phyloP scores from a whole-genome alignment of 305 asterid species.

The Fraxinus xanthoxyloides region DNA sequence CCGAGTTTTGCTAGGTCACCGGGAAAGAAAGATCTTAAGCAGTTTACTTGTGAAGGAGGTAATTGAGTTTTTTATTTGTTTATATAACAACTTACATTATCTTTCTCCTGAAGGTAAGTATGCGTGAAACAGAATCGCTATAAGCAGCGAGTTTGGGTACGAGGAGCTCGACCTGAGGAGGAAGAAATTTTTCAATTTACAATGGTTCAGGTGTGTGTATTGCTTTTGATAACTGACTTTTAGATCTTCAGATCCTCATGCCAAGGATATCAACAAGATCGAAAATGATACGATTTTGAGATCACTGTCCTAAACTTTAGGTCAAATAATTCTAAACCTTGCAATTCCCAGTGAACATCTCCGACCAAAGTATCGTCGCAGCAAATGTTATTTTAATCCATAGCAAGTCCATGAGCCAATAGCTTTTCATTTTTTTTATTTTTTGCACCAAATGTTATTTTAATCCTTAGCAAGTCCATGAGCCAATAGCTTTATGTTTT shows the following conservation, averaged over 20 bases:
- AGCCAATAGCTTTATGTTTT: neutral
- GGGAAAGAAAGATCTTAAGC: constrained; percentile 81
- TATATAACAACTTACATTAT: constrained; percentile 2
- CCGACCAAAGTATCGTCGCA: neutral
- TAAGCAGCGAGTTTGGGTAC: constrained; percentile 82
- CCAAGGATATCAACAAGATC: neutral
- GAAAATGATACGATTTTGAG: neutral
- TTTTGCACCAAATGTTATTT: neutral
- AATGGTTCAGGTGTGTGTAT: constrained; percentile 68
- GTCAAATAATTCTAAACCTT: neutral
- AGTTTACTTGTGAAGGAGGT: constrained; percentile 82
- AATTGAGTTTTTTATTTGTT: constrained; percentile 19
- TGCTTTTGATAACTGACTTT: neutral
- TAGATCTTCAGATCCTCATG: constrained; percentile 12
- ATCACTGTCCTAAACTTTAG: neutral
- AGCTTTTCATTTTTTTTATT: too few relatives aligned
- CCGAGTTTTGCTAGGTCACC: constrained; percentile 80
- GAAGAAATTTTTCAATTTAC: constrained; percentile 83
- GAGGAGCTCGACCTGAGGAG: constrained; percentile 91
- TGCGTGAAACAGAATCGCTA: constrained; percentile 54
- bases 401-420: too few relatives aligned
- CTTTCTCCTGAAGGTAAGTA: constrained; percentile 10
- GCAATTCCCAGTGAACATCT: neutral
- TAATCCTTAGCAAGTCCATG: neutral
- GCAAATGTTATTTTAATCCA: neutral